These are phyloP conservation scores for Mucor sp. DNA, from an alignment of 371 early-diverging fungal species.

Conservation along the genomic window DNA sequence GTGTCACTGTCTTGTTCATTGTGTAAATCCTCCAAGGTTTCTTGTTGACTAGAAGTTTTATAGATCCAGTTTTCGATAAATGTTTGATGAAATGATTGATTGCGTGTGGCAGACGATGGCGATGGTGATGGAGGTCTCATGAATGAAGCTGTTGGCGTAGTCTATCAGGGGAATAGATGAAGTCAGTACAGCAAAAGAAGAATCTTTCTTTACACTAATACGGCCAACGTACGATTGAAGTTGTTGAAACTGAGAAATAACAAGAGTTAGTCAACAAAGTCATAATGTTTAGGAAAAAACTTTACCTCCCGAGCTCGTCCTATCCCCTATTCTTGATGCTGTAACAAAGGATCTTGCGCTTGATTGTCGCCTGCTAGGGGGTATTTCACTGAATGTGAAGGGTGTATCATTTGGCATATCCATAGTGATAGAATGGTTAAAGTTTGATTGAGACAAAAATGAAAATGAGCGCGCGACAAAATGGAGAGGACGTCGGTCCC, in stretches of 20 bases:
- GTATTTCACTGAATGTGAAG: slow-evolving; percentile 1
- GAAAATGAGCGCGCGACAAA: not conserved
- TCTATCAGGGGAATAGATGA: not conserved
- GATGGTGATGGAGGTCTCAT: not conserved
- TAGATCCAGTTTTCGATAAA: not conserved
- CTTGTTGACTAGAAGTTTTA: not conserved
- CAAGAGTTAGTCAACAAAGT: not conserved
- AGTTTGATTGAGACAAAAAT: not conserved
- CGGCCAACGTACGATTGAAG: not conserved
- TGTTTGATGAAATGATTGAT: not conserved
- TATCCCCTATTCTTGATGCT: not conserved
- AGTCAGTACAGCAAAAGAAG: not conserved
- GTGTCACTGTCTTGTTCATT: not conserved
- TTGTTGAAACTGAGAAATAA: not conserved
- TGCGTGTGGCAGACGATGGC: not conserved
- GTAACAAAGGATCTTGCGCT: not conserved
- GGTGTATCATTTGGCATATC: not conserved
- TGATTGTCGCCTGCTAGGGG: not conserved
- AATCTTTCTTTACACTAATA: not conserved
- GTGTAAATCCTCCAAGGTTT: not conserved
- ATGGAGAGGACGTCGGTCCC: not conserved
- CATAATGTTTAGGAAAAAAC: not conserved
- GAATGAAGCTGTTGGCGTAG: not conserved
- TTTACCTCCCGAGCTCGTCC: slow-evolving; percentile 3
- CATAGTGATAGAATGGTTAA: not conserved